Conservation (phyloP, 495 filamentous ascomycete species). For the Neurospora sp. region DNA sequence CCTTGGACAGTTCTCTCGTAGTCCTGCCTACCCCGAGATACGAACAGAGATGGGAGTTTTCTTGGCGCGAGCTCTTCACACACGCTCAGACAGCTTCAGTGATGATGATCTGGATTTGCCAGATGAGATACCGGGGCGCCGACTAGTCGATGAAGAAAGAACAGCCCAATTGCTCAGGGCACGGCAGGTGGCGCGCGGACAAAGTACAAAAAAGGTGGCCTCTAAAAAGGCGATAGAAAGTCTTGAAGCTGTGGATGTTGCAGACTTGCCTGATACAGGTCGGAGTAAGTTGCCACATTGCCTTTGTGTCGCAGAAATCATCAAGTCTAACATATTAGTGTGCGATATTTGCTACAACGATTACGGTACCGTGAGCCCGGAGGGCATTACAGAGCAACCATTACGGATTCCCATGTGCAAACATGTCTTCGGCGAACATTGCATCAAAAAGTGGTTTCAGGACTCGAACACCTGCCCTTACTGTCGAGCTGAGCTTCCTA, state of each 20-base stretch:
- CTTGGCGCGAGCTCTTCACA: background rate
- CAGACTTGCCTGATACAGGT: constrained; percentile 33
- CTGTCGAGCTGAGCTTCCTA: constrained; percentile 46
- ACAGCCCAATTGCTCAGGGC: constrained; percentile 1
- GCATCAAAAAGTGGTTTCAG: constrained; percentile 52
- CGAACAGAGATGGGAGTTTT: background rate
- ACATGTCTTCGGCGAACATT: constrained; percentile 49
- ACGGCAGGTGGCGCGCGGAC: constrained; percentile 29
- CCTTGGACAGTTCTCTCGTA: background rate
- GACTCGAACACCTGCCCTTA: constrained; percentile 50
- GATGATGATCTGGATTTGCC: constrained; percentile 17
- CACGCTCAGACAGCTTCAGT: constrained; percentile 14
- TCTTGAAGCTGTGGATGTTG: constrained; percentile 33
- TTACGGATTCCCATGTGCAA: constrained; percentile 46
- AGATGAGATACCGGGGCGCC: background rate
- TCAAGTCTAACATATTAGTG: constrained; percentile 19
- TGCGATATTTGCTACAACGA: constrained; percentile 52
- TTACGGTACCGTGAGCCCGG: constrained; percentile 39
- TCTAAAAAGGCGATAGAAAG: constrained; percentile 35
- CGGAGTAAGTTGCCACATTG: constrained; percentile 30
- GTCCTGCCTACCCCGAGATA: background rate
- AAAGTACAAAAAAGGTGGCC: constrained; percentile 32
- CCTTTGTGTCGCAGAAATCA: background rate
- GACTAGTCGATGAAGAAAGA: constrained; percentile 5
- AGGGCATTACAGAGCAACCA: constrained; percentile 40